Evolutionary conservation across 2,329 filamentous ascomycete species (phyloP).

Genomic region (Aspergillus eucalypticola): DNA sequence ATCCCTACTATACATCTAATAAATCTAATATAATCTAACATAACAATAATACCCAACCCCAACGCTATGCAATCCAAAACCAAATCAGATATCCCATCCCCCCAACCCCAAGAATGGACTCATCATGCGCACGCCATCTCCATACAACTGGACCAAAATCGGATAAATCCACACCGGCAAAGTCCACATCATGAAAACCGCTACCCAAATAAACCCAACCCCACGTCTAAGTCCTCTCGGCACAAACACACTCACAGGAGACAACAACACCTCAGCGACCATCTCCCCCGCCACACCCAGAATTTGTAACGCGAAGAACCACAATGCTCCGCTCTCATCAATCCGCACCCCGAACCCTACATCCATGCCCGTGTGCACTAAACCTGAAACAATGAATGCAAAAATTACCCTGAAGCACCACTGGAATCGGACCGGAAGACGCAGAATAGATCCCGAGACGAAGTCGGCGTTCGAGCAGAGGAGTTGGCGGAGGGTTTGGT

Average conservation of each 20-base stretch:
- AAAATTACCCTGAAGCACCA: background rate
- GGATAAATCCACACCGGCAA: conserved; percentile 24
- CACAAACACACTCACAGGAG: background rate
- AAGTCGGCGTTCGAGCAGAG: conserved; percentile 19
- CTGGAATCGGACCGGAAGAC: conserved; percentile 7
- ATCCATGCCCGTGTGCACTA: conserved; percentile 22
- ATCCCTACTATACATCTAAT: background rate
- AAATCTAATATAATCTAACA: background rate
- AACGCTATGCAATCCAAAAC: background rate
- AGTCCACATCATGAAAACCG: conserved; percentile 17
- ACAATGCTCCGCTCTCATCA: conserved; percentile 14
- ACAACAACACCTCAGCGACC: background rate
- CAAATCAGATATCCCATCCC: background rate
- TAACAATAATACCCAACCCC: background rate
- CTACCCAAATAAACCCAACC: conserved; percentile 22
- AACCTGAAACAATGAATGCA: conserved; percentile 18
- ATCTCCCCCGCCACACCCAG: conserved; percentile 13
- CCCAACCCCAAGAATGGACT: conserved; percentile 18
- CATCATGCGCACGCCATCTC: conserved; percentile 17
- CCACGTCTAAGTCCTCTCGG: background rate
- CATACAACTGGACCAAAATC: conserved; percentile 16
- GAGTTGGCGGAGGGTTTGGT: conserved; percentile 21
- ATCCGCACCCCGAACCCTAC: conserved; percentile 19
- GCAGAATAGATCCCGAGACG: conserved; percentile 8
- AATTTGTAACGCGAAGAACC: conserved; percentile 24